Conservation (phyloP, 148 eudicot genomes). For the Agrostemma githago region DNA sequence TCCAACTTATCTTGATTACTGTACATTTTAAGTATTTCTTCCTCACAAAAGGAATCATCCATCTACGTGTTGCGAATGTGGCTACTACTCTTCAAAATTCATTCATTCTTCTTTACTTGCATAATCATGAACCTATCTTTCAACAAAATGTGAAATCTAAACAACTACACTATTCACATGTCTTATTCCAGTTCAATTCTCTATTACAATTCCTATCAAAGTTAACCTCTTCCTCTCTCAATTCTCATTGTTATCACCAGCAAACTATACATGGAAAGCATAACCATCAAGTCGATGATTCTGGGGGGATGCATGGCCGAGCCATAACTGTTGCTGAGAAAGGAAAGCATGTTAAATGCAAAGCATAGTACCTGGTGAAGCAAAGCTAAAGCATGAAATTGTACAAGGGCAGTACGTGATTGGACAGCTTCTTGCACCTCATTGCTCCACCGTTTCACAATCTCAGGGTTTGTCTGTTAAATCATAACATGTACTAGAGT, state of each 20-base stretch:
- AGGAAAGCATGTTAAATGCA: slow-evolving; percentile 1
- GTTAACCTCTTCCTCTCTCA: neutral
- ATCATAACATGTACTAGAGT: slow-evolving; percentile 9
- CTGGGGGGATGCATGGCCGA: neutral
- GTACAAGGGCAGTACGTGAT: slow-evolving; percentile 95
- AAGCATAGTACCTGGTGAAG: slow-evolving; percentile 69
- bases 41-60: neutral
- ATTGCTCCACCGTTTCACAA: slow-evolving; percentile 96
- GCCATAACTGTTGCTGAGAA: neutral
- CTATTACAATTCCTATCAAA: neutral
- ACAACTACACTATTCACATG: slow-evolving; percentile 1
- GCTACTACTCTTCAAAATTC: neutral
- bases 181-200: neutral
- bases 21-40: neutral
- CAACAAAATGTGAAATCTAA: neutral
- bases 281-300: neutral
- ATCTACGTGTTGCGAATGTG: neutral
- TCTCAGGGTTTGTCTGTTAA: slow-evolving; percentile 88
- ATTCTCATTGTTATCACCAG: neutral
- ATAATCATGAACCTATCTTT: neutral
- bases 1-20: neutral
- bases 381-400: slow-evolving; percentile 92
- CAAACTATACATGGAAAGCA: neutral
- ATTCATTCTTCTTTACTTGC: no score
- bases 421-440: slow-evolving; percentile 98